Evolutionary conservation across 129 eudicot genomes (phyloP).

Genomic region (Pulicaria dysenterica): DNA sequence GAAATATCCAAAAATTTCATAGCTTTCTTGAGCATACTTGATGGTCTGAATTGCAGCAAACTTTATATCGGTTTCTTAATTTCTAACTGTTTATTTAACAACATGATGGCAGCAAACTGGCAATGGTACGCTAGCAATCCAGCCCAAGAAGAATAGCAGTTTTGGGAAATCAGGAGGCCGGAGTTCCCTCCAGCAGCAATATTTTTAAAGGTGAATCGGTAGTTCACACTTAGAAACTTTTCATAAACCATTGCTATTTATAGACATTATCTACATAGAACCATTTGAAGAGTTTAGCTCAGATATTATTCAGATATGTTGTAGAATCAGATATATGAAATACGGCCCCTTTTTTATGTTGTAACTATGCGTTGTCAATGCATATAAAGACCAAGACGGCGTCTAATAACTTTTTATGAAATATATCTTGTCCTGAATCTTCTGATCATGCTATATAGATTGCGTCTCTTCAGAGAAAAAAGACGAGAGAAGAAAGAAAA

Average conservation of each 20-base stretch:
- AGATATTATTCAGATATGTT: neutral
- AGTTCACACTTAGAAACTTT: neutral
- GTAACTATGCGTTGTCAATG: too few species aligned
- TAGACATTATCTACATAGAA: neutral
- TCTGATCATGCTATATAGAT: too few species aligned
- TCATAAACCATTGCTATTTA: conserved; percentile 5
- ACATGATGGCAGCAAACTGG: conserved; percentile 56
- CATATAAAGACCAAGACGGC: too few species aligned
- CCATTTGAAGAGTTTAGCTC: neutral
- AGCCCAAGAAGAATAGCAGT: conserved; percentile 36
- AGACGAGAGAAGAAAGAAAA: too few species aligned
- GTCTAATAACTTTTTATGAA: too few species aligned
- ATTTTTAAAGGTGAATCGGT: conserved; percentile 28
- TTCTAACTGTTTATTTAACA: neutral
- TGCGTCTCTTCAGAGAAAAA: too few species aligned
- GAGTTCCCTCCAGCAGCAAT: conserved; percentile 32
- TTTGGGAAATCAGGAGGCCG: conserved; percentile 36
- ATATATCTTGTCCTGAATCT: too few species aligned
- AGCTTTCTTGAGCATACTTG: neutral
- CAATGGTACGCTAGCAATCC: conserved; percentile 56
- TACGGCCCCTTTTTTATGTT: too few species aligned
- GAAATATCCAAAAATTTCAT: neutral
- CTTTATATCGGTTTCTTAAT: neutral
- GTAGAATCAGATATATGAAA: conserved; percentile 15
- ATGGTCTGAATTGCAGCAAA: too few species aligned